phyloP scores from a whole-genome alignment of 2,329 filamentous ascomycete species.

The Orbilia blumenaviensis region DNA sequence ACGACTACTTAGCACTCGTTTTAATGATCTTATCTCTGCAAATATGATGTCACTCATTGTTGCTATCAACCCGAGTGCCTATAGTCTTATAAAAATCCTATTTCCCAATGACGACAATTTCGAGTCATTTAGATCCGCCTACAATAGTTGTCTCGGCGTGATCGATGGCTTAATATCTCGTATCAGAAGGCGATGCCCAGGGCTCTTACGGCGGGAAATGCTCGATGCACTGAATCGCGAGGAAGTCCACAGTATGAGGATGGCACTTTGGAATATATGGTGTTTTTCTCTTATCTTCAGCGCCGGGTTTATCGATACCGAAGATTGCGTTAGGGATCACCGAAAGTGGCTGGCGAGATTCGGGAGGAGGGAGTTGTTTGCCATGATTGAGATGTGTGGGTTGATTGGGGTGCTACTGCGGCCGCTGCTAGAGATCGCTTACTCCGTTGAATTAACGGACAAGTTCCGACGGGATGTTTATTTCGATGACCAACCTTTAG shows the following conservation, averaged over 20 bases:
- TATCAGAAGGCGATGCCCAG: conserved; percentile 42
- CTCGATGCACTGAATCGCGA: conserved; percentile 39
- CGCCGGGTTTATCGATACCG: conserved; percentile 23
- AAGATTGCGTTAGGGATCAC: conserved; percentile 32
- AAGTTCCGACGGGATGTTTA: conserved; percentile 50
- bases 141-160: conserved; percentile 48
- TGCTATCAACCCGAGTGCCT: conserved; percentile 40
- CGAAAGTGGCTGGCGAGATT: conserved; percentile 39
- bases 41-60: conserved; percentile 33
- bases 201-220: conserved; percentile 43
- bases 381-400: conserved; percentile 52
- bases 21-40: conserved; percentile 36
- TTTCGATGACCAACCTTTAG: conserved; percentile 49
- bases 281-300: conserved; percentile 46
- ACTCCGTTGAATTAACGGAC: conserved; percentile 49
- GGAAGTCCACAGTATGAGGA: conserved; percentile 40
- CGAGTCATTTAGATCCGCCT: conserved; percentile 46
- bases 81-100: conserved; percentile 40
- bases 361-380: conserved; percentile 37
- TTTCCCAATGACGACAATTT: conserved; percentile 47
- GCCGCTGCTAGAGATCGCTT: conserved; percentile 44
- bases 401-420: conserved; percentile 44
- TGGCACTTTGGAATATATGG: conserved; percentile 52
- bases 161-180: conserved; percentile 48
- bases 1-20: conserved; percentile 23